A percentile compares a stretch with the other conserved stretches of the same genome.
These are phyloP conservation scores for Thalassiosira delicatula DNA, from an alignment of 352 stramenopile species.

Conservation along the genomic window DNA sequence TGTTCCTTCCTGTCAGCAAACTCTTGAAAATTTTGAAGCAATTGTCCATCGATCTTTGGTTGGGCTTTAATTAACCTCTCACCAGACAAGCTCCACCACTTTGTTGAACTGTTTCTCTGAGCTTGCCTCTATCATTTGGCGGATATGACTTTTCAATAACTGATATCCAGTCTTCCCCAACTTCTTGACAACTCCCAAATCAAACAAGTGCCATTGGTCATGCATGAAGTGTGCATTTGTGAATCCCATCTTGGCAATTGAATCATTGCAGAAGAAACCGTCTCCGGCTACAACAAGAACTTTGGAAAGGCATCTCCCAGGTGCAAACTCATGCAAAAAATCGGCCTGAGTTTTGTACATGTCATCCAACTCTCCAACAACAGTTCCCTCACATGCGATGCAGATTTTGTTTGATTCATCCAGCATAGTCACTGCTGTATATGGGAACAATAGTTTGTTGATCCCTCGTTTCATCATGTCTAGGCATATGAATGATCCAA, in stretches of 20 bases:
- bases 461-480: constrained; percentile 50
- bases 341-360: constrained; percentile 23
- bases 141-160: constrained; percentile 35
- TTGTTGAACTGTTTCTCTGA: constrained; percentile 22
- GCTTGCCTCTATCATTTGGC: constrained; percentile 28
- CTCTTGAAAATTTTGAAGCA: too few relatives aligned
- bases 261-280: constrained; percentile 46
- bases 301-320: constrained; percentile 4
- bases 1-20: too few relatives aligned
- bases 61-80: too few relatives aligned
- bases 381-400: constrained; percentile 45
- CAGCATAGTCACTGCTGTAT: constrained; percentile 38
- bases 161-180: constrained; percentile 25
- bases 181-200: constrained; percentile 40
- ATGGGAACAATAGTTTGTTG: constrained; percentile 46
- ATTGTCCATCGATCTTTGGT: too few relatives aligned
- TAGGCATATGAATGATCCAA: constrained; percentile 15
- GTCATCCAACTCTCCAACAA: constrained; percentile 28
- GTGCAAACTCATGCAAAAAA: constrained; percentile 27
- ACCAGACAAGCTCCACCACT: neutral
- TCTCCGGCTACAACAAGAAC: constrained; percentile 46
- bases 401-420: constrained; percentile 33
- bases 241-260: constrained; percentile 39
- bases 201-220: constrained; percentile 52
- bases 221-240: constrained; percentile 39